Conservation (phyloP, 2,329 filamentous ascomycete species). For the Ceratocystis papillata region DNA sequence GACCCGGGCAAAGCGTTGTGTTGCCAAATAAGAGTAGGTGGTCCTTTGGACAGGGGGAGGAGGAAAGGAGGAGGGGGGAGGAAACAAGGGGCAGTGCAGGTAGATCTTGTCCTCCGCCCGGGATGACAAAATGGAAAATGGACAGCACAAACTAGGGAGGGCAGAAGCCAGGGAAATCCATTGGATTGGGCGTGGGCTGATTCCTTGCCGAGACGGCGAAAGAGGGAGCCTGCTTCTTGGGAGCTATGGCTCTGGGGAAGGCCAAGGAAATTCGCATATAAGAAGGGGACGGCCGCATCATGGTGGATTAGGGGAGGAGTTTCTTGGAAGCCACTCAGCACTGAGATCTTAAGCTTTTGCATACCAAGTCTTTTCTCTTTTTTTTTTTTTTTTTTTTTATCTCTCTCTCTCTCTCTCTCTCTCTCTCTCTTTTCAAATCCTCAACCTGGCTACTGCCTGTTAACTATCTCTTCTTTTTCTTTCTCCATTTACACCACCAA, state of each 20-base stretch:
- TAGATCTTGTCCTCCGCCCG: neutral
- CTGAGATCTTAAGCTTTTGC: neutral
- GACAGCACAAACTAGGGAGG: neutral
- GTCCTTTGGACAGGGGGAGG: neutral
- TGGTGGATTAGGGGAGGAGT: neutral
- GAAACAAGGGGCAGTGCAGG: constrained; percentile 10
- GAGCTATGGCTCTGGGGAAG: neutral
- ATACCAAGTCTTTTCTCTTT: neutral
- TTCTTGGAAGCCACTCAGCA: neutral
- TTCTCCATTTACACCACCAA: neutral
- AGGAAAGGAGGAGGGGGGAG: neutral
- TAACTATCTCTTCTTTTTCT: neutral
- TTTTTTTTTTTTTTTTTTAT: too few relatives aligned
- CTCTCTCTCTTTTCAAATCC: neutral
- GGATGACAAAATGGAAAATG: neutral
- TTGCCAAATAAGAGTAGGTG: neutral
- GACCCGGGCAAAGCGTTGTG: neutral
- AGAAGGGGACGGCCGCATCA: neutral
- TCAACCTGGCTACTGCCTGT: neutral
- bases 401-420: neutral
- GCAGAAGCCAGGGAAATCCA: neutral
- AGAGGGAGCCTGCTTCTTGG: neutral
- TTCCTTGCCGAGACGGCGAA: constrained; percentile 4
- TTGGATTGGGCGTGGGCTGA: constrained; percentile 5
- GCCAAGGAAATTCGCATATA: neutral